These are phyloP conservation scores for Sphaerostilbella broomeana DNA, from an alignment of 2,329 filamentous ascomycete genomes.

Conservation along the genomic window DNA sequence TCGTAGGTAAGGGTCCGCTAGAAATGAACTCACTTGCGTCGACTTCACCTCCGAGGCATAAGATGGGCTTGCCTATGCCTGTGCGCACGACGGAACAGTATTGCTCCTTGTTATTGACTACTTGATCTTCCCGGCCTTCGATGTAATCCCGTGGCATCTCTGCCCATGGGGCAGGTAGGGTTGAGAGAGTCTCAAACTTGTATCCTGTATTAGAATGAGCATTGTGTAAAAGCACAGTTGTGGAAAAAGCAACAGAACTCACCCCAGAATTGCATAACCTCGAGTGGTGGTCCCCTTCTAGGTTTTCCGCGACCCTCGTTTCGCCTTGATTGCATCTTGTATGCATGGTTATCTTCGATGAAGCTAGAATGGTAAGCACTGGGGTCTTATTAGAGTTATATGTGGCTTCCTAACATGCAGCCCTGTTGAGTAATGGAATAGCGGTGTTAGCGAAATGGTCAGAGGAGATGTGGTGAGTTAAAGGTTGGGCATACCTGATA, in stretches of 20 bases:
- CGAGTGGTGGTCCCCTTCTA: conserved; percentile 48
- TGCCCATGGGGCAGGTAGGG: conserved; percentile 69
- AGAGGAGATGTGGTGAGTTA: conserved; percentile 2
- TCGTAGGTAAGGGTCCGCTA: no score
- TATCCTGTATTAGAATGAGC: conserved; percentile 55
- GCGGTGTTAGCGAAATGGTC: no score
- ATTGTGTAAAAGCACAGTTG: not conserved
- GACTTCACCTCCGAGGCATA: conserved; percentile 89
- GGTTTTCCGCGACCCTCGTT: conserved; percentile 39
- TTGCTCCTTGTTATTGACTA: conserved; percentile 85
- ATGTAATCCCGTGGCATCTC: conserved; percentile 69
- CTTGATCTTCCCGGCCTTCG: conserved; percentile 61
- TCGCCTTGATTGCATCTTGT: conserved; percentile 57
- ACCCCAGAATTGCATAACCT: conserved; percentile 94
- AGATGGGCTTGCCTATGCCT: conserved; percentile 65
- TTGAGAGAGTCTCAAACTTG: conserved; percentile 86
- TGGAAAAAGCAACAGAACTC: conserved; percentile 16
- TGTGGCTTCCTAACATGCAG: conserved; percentile 54
- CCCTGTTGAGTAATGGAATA: conserved; percentile 37
- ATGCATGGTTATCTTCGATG: conserved; percentile 82
- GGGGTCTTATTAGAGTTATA: no score
- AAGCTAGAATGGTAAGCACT: conserved; percentile 49
- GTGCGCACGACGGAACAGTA: conserved; percentile 94
- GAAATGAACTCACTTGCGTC: conserved; percentile 60
- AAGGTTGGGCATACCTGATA: conserved; percentile 62